Evolutionary conservation across 2,329 filamentous ascomycete genomes (phyloP).

Genomic region (Fusarium hostae): DNA sequence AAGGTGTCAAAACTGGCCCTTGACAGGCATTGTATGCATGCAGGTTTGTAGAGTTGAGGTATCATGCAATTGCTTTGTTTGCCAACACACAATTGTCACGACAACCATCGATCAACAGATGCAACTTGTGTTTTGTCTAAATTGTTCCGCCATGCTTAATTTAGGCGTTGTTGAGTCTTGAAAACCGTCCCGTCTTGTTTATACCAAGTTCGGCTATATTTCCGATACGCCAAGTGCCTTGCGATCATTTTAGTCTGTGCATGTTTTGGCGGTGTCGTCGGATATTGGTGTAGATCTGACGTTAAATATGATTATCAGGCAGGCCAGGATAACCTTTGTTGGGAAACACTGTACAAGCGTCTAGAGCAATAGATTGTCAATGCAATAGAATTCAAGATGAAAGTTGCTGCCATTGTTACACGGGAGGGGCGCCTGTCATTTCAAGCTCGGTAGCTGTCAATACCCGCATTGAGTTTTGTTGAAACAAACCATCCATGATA

Average conservation of each 20-base stretch:
- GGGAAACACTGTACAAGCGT: background rate
- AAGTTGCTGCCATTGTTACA: conserved; percentile 5
- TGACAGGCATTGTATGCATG: conserved; percentile 20
- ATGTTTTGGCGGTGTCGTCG: conserved; percentile 34
- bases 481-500: conserved; percentile 17
- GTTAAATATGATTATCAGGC: conserved; percentile 7
- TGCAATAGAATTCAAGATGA: background rate
- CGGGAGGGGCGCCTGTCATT: conserved; percentile 9
- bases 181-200: conserved; percentile 20
- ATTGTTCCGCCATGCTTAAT: conserved; percentile 8
- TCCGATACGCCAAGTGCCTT: conserved; percentile 35
- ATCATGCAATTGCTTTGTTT: conserved; percentile 23
- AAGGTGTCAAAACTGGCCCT: background rate
- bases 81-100: conserved; percentile 35
- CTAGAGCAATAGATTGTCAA: background rate
- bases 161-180: conserved; percentile 15
- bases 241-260: conserved; percentile 31
- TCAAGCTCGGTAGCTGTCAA: conserved; percentile 1
- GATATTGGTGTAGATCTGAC: conserved; percentile 35
- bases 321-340: background rate
- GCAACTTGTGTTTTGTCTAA: conserved; percentile 10
- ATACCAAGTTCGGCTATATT: conserved; percentile 32
- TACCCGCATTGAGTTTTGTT: conserved; percentile 2
- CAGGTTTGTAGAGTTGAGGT: conserved; percentile 8
- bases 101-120: conserved; percentile 32